Conservation (phyloP, 768 basidiomycete species). For the Tubosaeta sp. region DNA sequence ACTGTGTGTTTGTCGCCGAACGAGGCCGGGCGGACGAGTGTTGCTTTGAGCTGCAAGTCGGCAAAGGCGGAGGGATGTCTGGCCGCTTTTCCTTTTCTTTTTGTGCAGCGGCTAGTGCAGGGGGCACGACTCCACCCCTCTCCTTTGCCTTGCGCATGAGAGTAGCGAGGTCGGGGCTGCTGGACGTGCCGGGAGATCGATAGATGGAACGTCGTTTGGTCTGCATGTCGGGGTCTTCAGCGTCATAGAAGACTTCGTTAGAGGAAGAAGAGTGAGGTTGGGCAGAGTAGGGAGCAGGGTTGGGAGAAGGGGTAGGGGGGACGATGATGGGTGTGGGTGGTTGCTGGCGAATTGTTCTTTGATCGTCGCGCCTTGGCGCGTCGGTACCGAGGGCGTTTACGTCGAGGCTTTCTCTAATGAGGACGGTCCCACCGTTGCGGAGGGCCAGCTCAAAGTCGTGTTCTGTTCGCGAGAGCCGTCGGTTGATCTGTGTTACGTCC, state of each 20-base stretch:
- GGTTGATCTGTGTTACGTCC: constrained; percentile 40
- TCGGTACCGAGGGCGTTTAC: constrained; percentile 61
- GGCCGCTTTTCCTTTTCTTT: constrained; percentile 32
- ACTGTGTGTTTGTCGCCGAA: constrained; percentile 39
- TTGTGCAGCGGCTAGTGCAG: constrained; percentile 26
- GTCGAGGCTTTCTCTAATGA: constrained; percentile 68
- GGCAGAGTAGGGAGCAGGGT: constrained; percentile 31
- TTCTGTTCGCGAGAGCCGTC: constrained; percentile 68
- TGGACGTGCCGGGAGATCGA: constrained; percentile 82
- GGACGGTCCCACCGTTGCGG: constrained; percentile 59
- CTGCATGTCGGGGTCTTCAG: constrained; percentile 63
- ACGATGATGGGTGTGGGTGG: constrained; percentile 60
- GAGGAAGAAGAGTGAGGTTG: constrained; percentile 40
- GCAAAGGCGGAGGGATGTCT: constrained; percentile 40
- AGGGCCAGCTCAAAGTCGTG: constrained; percentile 81
- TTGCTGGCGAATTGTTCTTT: constrained; percentile 37
- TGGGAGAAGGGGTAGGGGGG: constrained; percentile 64
- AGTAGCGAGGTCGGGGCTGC: constrained; percentile 88
- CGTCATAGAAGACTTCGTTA: constrained; percentile 59
- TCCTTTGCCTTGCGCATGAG: constrained; percentile 81
- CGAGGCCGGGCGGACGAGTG: constrained; percentile 32
- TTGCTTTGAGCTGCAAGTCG: constrained; percentile 24
- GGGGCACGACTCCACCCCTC: constrained; percentile 43
- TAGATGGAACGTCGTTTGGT: constrained; percentile 83
- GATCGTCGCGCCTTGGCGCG: constrained; percentile 35